Conservation (phyloP, 805 yeast genomes). For the Ogataea ramenticola region DNA sequence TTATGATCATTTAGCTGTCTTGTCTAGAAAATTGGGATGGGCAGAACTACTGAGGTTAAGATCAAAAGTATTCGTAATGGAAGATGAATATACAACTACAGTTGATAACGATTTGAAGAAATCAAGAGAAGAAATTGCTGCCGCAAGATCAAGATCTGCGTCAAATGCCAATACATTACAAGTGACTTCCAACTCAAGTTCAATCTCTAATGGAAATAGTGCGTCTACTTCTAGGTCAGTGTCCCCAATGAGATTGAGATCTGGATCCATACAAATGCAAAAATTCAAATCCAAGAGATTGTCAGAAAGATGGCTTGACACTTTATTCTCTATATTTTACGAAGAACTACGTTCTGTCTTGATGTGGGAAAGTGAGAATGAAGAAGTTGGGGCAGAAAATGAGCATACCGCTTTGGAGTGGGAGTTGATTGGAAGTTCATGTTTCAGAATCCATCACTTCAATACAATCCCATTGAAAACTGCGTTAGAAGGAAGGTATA, state of each 20-base stretch:
- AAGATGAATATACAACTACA: constrained; percentile 42
- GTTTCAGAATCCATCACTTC: constrained; percentile 39
- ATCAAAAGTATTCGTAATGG: constrained; percentile 75
- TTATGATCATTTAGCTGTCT: constrained; percentile 62
- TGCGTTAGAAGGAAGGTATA: constrained; percentile 50
- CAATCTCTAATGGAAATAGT: constrained; percentile 12
- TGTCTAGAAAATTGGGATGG: constrained; percentile 77
- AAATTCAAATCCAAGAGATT: constrained; percentile 39
- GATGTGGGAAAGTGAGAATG: constrained; percentile 34
- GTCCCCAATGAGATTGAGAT: constrained; percentile 7
- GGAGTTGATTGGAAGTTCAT: constrained; percentile 61
- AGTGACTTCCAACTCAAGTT: constrained; percentile 9
- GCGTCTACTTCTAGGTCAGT: constrained; percentile 16
- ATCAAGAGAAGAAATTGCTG: not conserved
- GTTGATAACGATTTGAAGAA: constrained; percentile 10
- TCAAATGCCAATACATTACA: constrained; percentile 5
- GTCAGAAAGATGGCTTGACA: constrained; percentile 71
- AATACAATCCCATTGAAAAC: constrained; percentile 48
- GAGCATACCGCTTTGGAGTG: constrained; percentile 64
- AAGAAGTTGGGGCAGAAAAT: constrained; percentile 10
- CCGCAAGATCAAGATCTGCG: not conserved
- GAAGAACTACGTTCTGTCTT: constrained; percentile 77
- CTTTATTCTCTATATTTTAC: constrained; percentile 55
- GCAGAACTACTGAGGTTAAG: constrained; percentile 60
- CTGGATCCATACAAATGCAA: constrained; percentile 9